Evolutionary conservation across 2,329 filamentous ascomycete species (phyloP).

Genomic region (Fusarium hostae): DNA sequence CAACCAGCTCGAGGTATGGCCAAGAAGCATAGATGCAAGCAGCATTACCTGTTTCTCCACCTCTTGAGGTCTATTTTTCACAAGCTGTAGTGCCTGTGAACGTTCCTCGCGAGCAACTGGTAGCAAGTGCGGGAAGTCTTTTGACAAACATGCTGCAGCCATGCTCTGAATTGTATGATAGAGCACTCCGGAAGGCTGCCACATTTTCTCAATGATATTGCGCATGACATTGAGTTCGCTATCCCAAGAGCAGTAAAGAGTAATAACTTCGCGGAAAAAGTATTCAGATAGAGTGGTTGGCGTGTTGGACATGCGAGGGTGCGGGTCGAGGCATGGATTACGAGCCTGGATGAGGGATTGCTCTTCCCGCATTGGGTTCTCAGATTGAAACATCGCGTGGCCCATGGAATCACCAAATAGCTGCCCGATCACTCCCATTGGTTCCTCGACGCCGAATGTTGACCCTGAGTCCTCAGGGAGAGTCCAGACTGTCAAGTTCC

Average conservation of each 20-base stretch:
- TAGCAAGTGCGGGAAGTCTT: not conserved
- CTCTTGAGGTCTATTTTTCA: not conserved
- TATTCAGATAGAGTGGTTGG: constrained; percentile 1
- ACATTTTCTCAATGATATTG: not conserved
- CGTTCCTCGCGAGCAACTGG: not conserved
- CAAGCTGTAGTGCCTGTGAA: not conserved
- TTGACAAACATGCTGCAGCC: constrained; percentile 5
- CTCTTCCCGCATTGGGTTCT: not conserved
- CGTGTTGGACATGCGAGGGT: not conserved
- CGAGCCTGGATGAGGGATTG: not conserved
- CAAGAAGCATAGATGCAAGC: not conserved
- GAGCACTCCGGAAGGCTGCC: not conserved
- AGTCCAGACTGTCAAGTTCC: not conserved
- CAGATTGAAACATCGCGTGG: not conserved
- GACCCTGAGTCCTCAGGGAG: not conserved
- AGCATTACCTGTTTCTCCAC: not conserved
- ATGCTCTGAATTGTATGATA: constrained; percentile 15
- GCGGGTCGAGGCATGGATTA: not conserved
- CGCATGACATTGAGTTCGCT: constrained; percentile 7
- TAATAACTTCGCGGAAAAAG: not conserved
- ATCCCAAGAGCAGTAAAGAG: constrained; percentile 7
- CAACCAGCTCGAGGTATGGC: constrained; percentile 5
- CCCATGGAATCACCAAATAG: fast-evolving
- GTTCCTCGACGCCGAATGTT: not conserved
- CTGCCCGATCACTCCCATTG: not conserved